A percentile compares a stretch with the other conserved stretches of the same genome.
phyloP scores from a whole-genome alignment of 768 basidiomycete genomes.

The Psilocybe cubensis region DNA sequence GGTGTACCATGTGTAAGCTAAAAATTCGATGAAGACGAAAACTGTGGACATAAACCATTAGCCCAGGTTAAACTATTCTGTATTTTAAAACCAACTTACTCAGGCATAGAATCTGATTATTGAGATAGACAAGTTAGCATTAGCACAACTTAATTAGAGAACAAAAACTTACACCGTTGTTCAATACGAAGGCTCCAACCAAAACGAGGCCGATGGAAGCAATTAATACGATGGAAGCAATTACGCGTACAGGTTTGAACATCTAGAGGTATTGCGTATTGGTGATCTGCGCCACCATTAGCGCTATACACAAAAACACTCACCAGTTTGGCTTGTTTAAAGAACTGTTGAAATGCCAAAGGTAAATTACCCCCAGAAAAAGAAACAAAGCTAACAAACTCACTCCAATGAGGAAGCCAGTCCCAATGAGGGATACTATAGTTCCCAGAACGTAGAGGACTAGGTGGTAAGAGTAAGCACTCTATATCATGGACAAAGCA shows the following conservation, averaged over 20 bases:
- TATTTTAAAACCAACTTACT: conserved; percentile 43
- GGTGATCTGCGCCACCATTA: not conserved
- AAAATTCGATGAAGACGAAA: conserved; percentile 89
- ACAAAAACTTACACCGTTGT: conserved; percentile 56
- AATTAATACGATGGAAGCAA: conserved; percentile 80
- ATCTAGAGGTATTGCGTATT: conserved; percentile 51
- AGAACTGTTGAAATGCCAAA: conserved; percentile 52
- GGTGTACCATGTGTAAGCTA: conserved; percentile 91
- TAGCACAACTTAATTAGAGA: not conserved
- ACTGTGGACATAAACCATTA: conserved; percentile 46
- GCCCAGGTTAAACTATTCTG: not conserved
- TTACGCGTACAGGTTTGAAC: conserved; percentile 91
- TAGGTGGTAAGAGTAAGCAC: conserved; percentile 30
- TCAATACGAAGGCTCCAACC: conserved; percentile 80
- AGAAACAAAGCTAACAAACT: conserved; percentile 30
- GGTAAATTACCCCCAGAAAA: not conserved
- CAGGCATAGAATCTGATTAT: conserved; percentile 63
- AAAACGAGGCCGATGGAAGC: conserved; percentile 83
- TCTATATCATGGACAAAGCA: not conserved
- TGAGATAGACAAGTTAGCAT: conserved; percentile 1
- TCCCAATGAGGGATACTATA: conserved; percentile 81
- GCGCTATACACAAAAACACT: conserved; percentile 19
- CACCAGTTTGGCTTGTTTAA: conserved; percentile 81
- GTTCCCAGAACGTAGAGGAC: conserved; percentile 86
- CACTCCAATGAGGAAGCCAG: conserved; percentile 91